Conservation (phyloP, 345 rosid species). For the Leavenworthia alabamica region DNA sequence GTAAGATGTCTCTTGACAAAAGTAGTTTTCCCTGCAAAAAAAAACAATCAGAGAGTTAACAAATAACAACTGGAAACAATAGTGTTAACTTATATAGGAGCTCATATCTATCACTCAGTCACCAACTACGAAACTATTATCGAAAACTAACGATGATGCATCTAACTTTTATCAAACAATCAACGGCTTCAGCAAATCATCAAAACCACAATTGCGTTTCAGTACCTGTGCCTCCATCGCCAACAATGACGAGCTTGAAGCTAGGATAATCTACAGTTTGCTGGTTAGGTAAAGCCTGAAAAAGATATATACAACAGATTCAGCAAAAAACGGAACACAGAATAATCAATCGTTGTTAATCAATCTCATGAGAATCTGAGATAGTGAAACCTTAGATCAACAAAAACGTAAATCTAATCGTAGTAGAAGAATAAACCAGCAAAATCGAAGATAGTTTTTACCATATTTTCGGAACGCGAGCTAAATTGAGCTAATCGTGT, state of each 20-base stretch:
- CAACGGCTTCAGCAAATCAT: background rate
- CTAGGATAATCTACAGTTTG: slow-evolving; percentile 61
- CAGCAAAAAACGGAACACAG: background rate
- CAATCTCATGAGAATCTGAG: slow-evolving; percentile 10
- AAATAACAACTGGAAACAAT: background rate
- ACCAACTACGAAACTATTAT: background rate
- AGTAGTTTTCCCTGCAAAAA: slow-evolving; percentile 67
- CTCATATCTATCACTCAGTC: background rate
- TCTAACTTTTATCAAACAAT: background rate
- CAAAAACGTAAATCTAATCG: background rate
- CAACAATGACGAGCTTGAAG: slow-evolving; percentile 93
- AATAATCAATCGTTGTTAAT: background rate
- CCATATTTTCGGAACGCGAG: slow-evolving; percentile 8
- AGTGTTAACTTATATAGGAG: background rate
- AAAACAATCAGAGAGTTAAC: background rate
- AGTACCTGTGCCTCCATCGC: slow-evolving; percentile 89
- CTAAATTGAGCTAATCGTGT: background rate
- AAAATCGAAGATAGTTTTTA: background rate
- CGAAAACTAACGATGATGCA: background rate
- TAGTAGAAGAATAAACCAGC: background rate
- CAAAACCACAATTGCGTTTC: background rate
- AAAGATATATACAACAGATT: background rate
- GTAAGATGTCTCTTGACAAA: slow-evolving; percentile 90
- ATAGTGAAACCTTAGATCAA: background rate
- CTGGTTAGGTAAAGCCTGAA: slow-evolving; percentile 70